Evolutionary conservation across 2,329 filamentous ascomycete species (phyloP).

Genomic region (Colletotrichum tanaceti): DNA sequence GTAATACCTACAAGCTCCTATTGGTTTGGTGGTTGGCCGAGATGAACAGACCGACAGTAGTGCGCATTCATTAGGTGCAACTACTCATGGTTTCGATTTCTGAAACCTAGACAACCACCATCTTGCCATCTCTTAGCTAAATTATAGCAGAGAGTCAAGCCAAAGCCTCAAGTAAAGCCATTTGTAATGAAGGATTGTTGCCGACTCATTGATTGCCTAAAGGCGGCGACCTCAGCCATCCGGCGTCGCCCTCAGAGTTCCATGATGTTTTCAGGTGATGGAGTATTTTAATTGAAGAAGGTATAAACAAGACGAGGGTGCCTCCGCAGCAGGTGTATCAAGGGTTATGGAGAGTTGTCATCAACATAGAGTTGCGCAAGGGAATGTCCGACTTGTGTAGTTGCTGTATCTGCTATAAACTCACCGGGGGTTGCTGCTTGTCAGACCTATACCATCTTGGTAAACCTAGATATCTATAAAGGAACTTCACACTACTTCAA

Average conservation of each 20-base stretch:
- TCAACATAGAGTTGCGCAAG: background rate
- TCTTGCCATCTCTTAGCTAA: background rate
- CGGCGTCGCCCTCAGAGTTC: background rate
- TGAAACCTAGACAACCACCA: too few species aligned
- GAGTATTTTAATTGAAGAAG: background rate
- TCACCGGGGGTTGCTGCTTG: background rate
- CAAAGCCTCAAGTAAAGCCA: too few species aligned
- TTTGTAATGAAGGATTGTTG: background rate
- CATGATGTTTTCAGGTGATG: too few species aligned
- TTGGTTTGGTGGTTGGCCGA: background rate
- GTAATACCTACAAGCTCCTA: background rate
- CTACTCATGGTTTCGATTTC: too few species aligned
- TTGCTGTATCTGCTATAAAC: background rate
- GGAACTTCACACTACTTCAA: too few species aligned
- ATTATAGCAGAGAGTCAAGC: background rate
- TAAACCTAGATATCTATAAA: rapidly evolving
- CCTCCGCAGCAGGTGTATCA: too few species aligned
- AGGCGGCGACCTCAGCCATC: background rate
- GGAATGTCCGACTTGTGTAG: background rate
- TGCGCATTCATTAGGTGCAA: background rate
- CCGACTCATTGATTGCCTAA: background rate
- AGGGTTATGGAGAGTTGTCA: too few species aligned
- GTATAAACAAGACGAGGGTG: background rate
- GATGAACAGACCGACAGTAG: background rate
- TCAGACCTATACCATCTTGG: background rate